Base-by-base conservation (phyloP, 495 filamentous ascomycete species). In the Aspergillus mulundensis region DNA sequence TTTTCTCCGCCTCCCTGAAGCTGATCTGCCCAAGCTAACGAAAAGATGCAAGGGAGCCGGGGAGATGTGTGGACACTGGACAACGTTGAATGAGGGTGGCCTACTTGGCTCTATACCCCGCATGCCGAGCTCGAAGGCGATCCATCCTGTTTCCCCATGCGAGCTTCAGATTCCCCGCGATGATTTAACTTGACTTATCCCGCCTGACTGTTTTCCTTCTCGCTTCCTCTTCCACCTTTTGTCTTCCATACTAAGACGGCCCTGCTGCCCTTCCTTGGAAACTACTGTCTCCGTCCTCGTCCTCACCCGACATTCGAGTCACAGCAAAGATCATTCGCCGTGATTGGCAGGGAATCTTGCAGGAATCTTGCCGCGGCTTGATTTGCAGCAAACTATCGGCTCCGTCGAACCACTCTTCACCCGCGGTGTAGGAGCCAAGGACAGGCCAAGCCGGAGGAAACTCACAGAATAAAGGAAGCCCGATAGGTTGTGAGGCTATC, bases 101-200 rank as follows among this genome's bases (percentile, higher is more conserved):
- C 43, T 50, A 1, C 19, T 50, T 34, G 11, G 7, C 36, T 23
- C 16, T 43, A 43, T 53, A 53, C 50, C 50, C 50, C 50, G 50
- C 50, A 53, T 53, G 50, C 50, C 50, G 50, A 53, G 50, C 32
- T 7, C 20, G 34, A 50, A 39, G 25, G 24, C 16, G n/a, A 48
- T 34, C 28, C 45, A 34, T 25, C 10, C 25, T 34, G 45, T 36
- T 30, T 48, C 45, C 24, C 28, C 8, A 32, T 32, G 18, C 7
- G 36, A 50, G 30, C 30, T 50, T 50, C 46, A 36, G 30, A 12
- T 50, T 30, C 30, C 46, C 46, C 16, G 34, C 11, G 18, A 50
- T 50, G 28, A 36, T 50, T 50, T 38, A 38, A 50, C 8, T 11
- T 38, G 47, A 38, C 20, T 20, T 15, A 36, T 38, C 32, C 32